phyloP scores from a whole-genome alignment of 1,284 basidiomycete genomes.

The Apiotrichum siamense region DNA sequence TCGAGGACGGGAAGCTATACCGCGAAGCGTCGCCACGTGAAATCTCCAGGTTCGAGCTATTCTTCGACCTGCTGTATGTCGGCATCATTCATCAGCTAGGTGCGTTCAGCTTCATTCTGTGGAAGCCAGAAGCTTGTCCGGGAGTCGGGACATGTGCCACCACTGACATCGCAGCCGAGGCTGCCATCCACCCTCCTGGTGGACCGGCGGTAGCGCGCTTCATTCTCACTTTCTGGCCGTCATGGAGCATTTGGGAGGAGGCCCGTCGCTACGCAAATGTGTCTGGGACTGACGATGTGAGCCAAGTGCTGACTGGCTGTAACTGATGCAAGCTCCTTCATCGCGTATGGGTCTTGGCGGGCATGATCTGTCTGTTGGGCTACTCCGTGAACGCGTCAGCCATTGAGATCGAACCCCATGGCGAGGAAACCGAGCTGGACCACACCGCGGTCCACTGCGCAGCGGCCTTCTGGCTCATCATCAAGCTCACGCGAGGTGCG shows the following conservation, averaged over 20 bases:
- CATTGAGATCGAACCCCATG: slow-evolving; percentile 23
- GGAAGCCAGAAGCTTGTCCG: too few relatives aligned
- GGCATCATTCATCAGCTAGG: slow-evolving; percentile 48
- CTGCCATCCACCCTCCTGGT: slow-evolving; percentile 31
- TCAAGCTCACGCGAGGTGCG: slow-evolving; percentile 29
- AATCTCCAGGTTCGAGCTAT: slow-evolving; percentile 43
- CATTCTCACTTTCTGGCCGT: slow-evolving; percentile 40
- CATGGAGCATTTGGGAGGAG: slow-evolving; percentile 47
- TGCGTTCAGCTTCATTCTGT: slow-evolving; percentile 2
- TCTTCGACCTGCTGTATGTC: slow-evolving; percentile 49
- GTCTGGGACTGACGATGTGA: slow-evolving; percentile 43
- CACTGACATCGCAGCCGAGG: slow-evolving; percentile 27
- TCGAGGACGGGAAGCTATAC: slow-evolving; percentile 23
- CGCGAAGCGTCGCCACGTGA: slow-evolving; percentile 27
- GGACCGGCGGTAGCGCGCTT: slow-evolving; percentile 30
- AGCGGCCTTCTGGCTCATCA: slow-evolving; percentile 35
- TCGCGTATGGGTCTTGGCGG: slow-evolving; percentile 42
- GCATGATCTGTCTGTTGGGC: slow-evolving; percentile 42
- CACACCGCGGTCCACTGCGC: slow-evolving; percentile 22
- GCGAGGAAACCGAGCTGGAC: background rate
- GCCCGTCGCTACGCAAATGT: slow-evolving; percentile 43
- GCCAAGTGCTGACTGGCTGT: background rate
- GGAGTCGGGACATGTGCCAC: background rate
- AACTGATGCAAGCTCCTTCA: slow-evolving; percentile 44
- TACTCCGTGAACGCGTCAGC: slow-evolving; percentile 47